A percentile compares a stretch with the other conserved stretches of the same genome.
Conservation (phyloP, 2,329 filamentous ascomycete genomes). For the Monosporascus sp. region DNA sequence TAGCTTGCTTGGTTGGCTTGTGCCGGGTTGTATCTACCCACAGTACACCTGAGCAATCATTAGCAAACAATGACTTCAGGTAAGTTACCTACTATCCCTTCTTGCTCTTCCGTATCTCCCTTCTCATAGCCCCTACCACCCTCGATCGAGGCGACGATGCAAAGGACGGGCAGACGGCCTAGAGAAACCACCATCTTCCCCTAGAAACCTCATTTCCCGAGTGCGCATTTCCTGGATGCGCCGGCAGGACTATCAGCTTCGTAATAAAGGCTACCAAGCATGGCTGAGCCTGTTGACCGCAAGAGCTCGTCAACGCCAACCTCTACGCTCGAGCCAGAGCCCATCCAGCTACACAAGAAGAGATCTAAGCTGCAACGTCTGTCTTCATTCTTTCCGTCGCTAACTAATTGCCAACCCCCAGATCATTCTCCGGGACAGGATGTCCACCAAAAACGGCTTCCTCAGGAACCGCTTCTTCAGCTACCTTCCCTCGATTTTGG, state of each 20-base stretch:
- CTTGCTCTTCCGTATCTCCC: conserved; percentile 1
- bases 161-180: background rate
- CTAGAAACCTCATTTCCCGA: no score
- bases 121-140: conserved; percentile 4
- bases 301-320: background rate
- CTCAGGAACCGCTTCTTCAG: conserved; percentile 13
- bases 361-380: conserved; percentile 20
- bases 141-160: conserved; percentile 2
- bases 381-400: conserved; percentile 27
- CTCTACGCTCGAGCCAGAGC: conserved; percentile 14
- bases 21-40: background rate
- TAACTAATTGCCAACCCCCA: conserved; percentile 20
- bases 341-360: background rate
- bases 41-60: background rate
- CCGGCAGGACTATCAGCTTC: no score
- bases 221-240: no score
- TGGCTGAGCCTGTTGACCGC: background rate
- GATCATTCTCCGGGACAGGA: conserved; percentile 11
- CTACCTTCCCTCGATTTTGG: conserved; percentile 7
- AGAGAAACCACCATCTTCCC: background rate
- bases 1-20: background rate
- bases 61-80: conserved; percentile 12
- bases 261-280: background rate
- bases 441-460: conserved; percentile 22
- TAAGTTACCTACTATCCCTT: conserved; percentile 7